These are phyloP conservation scores for Castanospermum australe DNA, from an alignment of 306 rosid genomes.

Conservation along the genomic window DNA sequence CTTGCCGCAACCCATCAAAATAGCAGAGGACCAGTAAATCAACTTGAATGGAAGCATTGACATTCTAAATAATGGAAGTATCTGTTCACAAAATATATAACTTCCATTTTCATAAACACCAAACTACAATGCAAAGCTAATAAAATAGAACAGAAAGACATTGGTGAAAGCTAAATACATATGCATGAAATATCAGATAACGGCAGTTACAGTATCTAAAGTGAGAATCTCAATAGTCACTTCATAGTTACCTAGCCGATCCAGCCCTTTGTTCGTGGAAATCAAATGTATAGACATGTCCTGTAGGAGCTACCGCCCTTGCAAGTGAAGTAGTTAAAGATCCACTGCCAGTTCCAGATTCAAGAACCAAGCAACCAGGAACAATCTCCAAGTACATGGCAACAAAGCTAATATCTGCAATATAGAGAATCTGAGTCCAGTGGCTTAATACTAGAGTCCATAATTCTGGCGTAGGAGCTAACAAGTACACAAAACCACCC, in stretches of 20 bases:
- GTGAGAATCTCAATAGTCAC: neutral
- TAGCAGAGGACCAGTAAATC: neutral
- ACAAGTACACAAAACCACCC: conserved; percentile 76
- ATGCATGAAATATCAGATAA: neutral
- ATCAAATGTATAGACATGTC: conserved; percentile 78
- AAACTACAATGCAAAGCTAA: neutral
- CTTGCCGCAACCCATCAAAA: neutral
- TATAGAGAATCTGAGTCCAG: conserved; percentile 84
- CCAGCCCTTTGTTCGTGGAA: conserved; percentile 75
- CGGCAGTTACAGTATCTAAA: neutral
- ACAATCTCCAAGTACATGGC: conserved; percentile 71
- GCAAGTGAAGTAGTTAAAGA: conserved; percentile 85
- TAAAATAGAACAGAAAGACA: neutral
- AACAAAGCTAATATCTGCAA: conserved; percentile 83
- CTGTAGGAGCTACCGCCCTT: conserved; percentile 75
- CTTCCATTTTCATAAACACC: neutral
- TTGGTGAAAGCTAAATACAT: neutral
- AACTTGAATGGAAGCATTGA: neutral
- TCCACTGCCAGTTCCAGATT: conserved; percentile 93
- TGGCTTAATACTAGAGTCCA: conserved; percentile 89
- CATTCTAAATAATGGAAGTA: neutral
- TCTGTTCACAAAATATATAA: neutral
- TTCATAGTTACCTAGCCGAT: conserved; percentile 58
- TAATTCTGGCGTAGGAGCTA: conserved; percentile 82
- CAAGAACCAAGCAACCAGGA: conserved; percentile 85